phyloP scores from a whole-genome alignment of 169 alveolate species.

The Eimeria zaria region DNA sequence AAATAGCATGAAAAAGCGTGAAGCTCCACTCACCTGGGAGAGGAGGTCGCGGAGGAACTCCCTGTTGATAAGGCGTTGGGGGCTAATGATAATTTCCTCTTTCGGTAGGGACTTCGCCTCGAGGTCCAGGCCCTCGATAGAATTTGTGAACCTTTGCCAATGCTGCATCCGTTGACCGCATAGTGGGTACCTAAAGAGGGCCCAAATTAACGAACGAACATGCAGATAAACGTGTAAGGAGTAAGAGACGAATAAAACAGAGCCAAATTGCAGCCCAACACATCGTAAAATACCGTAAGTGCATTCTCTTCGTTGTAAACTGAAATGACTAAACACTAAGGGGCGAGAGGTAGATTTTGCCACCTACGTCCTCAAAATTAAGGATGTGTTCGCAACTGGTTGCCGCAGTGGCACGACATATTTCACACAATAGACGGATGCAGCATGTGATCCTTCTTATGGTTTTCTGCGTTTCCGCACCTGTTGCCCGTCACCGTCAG shows the following conservation, averaged over 20 bases:
- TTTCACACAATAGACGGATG: background rate
- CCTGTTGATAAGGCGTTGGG: constrained; percentile 43
- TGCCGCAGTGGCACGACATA: background rate
- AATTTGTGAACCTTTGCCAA: constrained; percentile 85
- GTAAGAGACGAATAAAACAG: background rate
- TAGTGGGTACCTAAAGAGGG: constrained; percentile 86
- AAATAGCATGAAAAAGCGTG: too few species aligned
- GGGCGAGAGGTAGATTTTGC: background rate
- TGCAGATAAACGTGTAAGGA: background rate
- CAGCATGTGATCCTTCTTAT: background rate
- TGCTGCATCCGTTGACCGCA: constrained; percentile 87
- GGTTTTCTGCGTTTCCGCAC: constrained; percentile 39
- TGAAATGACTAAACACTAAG: background rate
- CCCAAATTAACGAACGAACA: constrained; percentile 28
- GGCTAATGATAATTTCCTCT: constrained; percentile 18
- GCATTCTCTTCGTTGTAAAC: background rate
- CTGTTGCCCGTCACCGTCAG: constrained; percentile 89
- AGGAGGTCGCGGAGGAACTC: constrained; percentile 50
- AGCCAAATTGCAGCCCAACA: background rate
- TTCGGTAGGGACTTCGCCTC: constrained; percentile 88
- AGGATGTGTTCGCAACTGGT: background rate
- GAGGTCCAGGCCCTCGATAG: constrained; percentile 91
- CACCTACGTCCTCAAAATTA: background rate
- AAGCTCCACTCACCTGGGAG: constrained; percentile 17
- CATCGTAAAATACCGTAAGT: background rate